A percentile compares a stretch with the other conserved stretches of the same genome.
Conservation (phyloP, 2,329 filamentous ascomycete genomes). For the Calonectria henricotiae region DNA sequence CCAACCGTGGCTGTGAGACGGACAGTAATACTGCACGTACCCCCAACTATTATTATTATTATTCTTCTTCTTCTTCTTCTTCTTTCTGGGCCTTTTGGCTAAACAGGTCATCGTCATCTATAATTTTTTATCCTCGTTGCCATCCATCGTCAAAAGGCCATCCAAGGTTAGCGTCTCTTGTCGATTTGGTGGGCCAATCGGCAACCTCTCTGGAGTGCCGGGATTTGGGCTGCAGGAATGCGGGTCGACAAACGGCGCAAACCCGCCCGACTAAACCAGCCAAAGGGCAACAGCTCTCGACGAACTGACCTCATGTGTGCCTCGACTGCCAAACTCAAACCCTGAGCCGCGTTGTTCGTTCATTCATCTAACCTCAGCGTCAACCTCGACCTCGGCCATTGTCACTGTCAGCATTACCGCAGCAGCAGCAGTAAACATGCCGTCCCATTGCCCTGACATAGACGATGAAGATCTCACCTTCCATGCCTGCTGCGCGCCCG, state of each 20-base stretch:
- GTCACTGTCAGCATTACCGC: background rate
- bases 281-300: background rate
- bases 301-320: background rate
- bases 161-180: no score
- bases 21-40: no score
- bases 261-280: background rate
- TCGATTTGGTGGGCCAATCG: no score
- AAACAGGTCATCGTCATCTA: no score
- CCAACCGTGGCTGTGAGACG: no score
- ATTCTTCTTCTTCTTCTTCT: no score
- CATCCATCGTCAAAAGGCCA: no score
- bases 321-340: background rate
- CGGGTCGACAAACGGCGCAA: background rate
- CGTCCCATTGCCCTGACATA: slow-evolving; percentile 40
- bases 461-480: slow-evolving; percentile 57
- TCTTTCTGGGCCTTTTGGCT: no score
- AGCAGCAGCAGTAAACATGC: slow-evolving; percentile 35
- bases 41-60: no score
- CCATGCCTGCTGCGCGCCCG: slow-evolving; percentile 60
- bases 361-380: background rate
- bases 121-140: no score
- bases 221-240: background rate
- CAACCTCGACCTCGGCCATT: background rate
- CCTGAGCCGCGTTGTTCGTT: background rate
- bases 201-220: no score